Evolutionary conservation across 192 early-diverging fungal species (phyloP).

Genomic region (Coemansia sp.): DNA sequence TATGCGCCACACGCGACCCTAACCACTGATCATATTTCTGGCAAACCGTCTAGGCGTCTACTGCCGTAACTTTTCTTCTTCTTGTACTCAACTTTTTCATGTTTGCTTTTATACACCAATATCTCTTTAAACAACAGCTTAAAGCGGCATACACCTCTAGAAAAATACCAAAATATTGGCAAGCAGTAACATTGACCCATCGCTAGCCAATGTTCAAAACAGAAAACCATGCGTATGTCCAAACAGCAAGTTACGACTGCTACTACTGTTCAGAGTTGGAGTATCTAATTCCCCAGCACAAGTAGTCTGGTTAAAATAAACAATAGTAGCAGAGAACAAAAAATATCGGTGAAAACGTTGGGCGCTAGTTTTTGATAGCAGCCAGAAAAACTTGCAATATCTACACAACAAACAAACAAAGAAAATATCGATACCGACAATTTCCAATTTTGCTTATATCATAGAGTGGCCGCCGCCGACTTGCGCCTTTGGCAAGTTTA

Average conservation of each 20-base stretch:
- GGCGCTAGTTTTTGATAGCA: background rate
- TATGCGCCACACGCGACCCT: conserved; percentile 11
- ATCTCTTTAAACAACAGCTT: background rate
- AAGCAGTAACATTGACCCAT: conserved; percentile 5
- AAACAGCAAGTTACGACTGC: background rate
- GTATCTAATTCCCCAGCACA: background rate
- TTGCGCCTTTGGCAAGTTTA: background rate
- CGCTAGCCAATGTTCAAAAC: background rate
- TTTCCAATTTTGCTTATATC: background rate
- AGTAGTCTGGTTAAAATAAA: background rate
- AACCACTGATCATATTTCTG: background rate
- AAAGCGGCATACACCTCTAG: background rate
- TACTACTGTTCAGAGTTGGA: conserved; percentile 2
- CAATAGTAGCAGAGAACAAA: conserved; percentile 5
- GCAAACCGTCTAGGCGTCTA: background rate
- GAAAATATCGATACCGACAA: conserved; percentile 3
- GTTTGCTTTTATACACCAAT: background rate
- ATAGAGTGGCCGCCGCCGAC: background rate
- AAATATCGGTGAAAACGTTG: background rate
- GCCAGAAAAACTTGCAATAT: conserved; percentile 1
- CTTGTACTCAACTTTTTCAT: background rate
- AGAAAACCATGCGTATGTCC: background rate
- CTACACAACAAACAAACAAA: conserved; percentile 7
- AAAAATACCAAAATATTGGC: conserved; percentile 6
- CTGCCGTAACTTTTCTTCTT: background rate